phyloP scores from a whole-genome alignment of 2,329 filamentous ascomycete genomes.

The Stagonosporopsis cucurbitacearum region DNA sequence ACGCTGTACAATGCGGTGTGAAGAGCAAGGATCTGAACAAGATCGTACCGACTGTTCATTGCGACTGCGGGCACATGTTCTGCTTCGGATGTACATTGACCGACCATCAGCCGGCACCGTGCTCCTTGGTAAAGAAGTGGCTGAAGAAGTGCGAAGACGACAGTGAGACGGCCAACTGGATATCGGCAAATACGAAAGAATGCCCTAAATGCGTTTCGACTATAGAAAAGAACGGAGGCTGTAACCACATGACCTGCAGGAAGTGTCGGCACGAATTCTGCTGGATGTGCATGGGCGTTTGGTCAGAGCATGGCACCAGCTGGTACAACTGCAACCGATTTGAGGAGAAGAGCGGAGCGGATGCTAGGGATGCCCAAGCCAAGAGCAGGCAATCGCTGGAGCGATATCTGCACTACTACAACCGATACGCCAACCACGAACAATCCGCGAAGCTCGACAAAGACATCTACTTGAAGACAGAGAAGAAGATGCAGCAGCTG shows the following conservation, averaged over 20 bases:
- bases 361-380: constrained; percentile 90
- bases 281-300: constrained; percentile 99
- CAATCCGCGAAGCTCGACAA: constrained; percentile 96
- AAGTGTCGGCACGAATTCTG: constrained; percentile 98
- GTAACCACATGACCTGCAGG: constrained; percentile 97
- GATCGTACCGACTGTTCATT: constrained; percentile 89
- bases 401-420: constrained; percentile 98
- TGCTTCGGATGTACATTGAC: constrained; percentile 92
- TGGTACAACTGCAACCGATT: constrained; percentile 99
- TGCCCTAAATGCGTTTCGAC: constrained; percentile 96
- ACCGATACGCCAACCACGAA: constrained; percentile 98
- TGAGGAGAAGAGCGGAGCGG: constrained; percentile 91
- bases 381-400: constrained; percentile 89
- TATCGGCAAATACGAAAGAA: constrained; percentile 98
- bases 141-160: constrained; percentile 98
- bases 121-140: constrained; percentile 90
- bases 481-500: constrained; percentile 98
- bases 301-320: constrained; percentile 97
- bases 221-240: constrained; percentile 98
- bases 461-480: constrained; percentile 93
- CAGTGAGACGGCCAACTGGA: constrained; percentile 98
- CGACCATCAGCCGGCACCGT: constrained; percentile 94
- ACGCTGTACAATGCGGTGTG: constrained; percentile 85
- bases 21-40: constrained; percentile 86
- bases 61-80: constrained; percentile 83